phyloP scores from a whole-genome alignment of 2,329 filamentous ascomycete species.

The Beauveria brongniartii region DNA sequence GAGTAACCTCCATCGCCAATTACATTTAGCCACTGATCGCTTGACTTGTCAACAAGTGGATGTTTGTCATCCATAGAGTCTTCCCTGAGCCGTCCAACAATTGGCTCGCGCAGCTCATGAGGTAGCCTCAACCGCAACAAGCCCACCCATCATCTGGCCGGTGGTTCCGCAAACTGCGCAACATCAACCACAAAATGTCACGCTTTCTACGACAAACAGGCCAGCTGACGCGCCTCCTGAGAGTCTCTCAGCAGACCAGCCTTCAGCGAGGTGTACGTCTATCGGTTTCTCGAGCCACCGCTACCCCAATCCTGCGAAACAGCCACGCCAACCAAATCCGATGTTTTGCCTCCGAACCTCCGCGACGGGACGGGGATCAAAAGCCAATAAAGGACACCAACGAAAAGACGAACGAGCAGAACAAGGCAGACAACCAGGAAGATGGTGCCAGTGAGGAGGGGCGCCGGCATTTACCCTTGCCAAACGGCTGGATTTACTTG shows the following conservation, averaged over 20 bases:
- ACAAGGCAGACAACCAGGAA: slow-evolving; percentile 14
- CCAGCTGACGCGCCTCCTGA: slow-evolving; percentile 55
- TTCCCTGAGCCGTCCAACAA: slow-evolving; percentile 13
- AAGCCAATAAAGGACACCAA: slow-evolving; percentile 19
- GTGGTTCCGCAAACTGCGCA: slow-evolving; percentile 27
- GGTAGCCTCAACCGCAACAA: slow-evolving; percentile 19
- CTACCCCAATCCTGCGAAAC: slow-evolving; percentile 27
- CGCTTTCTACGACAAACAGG: slow-evolving; percentile 58
- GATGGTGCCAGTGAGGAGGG: slow-evolving; percentile 19
- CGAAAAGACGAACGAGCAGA: slow-evolving; percentile 16
- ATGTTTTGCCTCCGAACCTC: slow-evolving; percentile 30
- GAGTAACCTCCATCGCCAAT: slow-evolving; percentile 5
- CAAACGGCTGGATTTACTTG: slow-evolving; percentile 40
- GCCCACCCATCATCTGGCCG: slow-evolving; percentile 20
- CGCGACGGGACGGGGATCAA: slow-evolving; percentile 29
- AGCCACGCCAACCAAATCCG: slow-evolving; percentile 24
- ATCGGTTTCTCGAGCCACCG: slow-evolving; percentile 24
- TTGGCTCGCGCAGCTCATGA: slow-evolving; percentile 24
- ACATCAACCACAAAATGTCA: slow-evolving; percentile 44
- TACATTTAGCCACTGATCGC: not conserved
- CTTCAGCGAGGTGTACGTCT: slow-evolving; percentile 37
- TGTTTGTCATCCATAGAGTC: not conserved
- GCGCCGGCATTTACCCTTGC: slow-evolving; percentile 24
- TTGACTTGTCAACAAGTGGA: not conserved
- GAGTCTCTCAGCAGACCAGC: slow-evolving; percentile 44